Evolutionary conservation across 208 protist species (phyloP), one percentile per base, ranked within the genome.

Genomic region (Crithidia bombi): DNA sequence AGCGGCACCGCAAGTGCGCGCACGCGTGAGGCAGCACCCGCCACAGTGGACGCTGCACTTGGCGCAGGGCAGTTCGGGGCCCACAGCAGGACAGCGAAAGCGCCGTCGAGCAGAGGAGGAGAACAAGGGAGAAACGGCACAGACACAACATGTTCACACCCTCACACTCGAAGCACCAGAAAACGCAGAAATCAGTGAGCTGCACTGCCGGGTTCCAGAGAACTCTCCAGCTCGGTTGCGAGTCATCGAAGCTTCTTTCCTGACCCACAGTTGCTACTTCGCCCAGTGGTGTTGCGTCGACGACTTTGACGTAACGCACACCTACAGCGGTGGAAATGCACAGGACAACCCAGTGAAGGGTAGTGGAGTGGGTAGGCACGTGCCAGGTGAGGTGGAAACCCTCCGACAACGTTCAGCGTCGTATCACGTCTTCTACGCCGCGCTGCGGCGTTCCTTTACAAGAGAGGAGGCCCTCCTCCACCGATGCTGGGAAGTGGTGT

Each of bases 281-380:
- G 70, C 71, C 4, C 23, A 2, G 44, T 77, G 71, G 71, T 77
- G 71, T 47, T 77, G 71, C 39, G 25, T 19, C 3, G 33, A 38
- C 23, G 71, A 77, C 43, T 77, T 77, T 17, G 71, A 77, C 38
- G 51, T 66, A 12, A 71, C 71, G 25, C 9, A 21, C 0, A 15
- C 6, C 25, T 57, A n/a, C 28, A 19, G 12, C 7, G n/a, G 17
- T 10, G 36, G 47, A 19, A 15, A 38, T n/a, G n/a, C 23, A 32
- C 10, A n/a, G 41, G 15, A 25, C 49, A 36, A 35, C 17, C 3
- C 3, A n/a, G 43, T 5, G 50, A 5, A 3, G 30, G n/a, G 19
- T 30, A 56, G 19, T 23, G 9, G 50, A 5, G 2, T 14, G 17
- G 21, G 21, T 15, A 26, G 50, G n/a, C n/a, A n/a, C n/a, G n/a